Conservation (phyloP, 495 filamentous ascomycete genomes). For the Podospora sp. region DNA sequence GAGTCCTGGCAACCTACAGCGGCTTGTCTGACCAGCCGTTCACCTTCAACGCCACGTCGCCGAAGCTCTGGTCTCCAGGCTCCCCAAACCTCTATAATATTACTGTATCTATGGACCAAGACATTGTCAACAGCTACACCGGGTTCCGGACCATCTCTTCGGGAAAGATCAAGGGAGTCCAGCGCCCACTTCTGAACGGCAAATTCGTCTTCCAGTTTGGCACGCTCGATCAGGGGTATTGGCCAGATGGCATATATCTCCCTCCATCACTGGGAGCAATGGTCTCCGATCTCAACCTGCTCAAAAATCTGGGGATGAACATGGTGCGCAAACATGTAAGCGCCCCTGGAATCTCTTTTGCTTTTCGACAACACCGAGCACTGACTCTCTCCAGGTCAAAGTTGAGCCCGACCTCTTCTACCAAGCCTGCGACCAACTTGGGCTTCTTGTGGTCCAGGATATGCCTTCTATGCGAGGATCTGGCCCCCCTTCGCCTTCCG, state of each 20-base stretch:
- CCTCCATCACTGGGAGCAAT: conserved; percentile 65
- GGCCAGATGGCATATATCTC: conserved; percentile 67
- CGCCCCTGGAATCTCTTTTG: background rate
- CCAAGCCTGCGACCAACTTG: conserved; percentile 65
- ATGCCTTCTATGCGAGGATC: conserved; percentile 60
- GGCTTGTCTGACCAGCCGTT: conserved; percentile 52
- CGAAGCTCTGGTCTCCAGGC: conserved; percentile 62
- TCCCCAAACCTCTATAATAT: conserved; percentile 66
- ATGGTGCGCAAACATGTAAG: conserved; percentile 69
- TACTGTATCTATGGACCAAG: conserved; percentile 56
- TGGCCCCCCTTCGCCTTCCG: conserved; percentile 42
- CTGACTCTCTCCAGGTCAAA: conserved; percentile 56
- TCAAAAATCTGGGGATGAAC: conserved; percentile 67
- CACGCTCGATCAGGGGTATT: conserved; percentile 67
- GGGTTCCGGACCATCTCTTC: conserved; percentile 66
- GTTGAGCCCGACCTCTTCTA: conserved; percentile 68
- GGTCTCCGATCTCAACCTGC: conserved; percentile 61
- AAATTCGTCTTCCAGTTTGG: conserved; percentile 67
- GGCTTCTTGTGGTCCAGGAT: conserved; percentile 67
- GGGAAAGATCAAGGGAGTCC: conserved; percentile 58
- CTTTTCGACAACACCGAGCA: background rate
- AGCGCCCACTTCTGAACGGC: conserved; percentile 63
- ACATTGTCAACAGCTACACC: conserved; percentile 61
- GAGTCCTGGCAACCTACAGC: conserved; percentile 30
- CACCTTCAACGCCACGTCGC: conserved; percentile 51